Base-by-base conservation (phyloP, 129 eudicot genomes). In the Saposhnikovia divaricata region DNA sequence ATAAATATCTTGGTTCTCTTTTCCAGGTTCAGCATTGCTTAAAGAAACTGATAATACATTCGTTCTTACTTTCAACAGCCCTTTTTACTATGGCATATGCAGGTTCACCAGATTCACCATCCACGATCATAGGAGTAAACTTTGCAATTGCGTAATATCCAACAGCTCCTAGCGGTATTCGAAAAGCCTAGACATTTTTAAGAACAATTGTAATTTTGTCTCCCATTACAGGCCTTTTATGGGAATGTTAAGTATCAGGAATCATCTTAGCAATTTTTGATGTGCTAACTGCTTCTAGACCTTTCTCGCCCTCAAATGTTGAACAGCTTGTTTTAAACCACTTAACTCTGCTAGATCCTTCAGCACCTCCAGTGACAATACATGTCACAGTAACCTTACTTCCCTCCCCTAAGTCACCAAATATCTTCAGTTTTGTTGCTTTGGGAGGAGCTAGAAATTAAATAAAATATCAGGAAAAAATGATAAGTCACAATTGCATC, bases 71-170 rank as follows among this genome's bases (percentile, higher is more conserved):
- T 85, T 89, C 96, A 81, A 90, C 90, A 23, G 95, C 68, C 77
- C 69, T 88, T 61, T 86, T 95, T 76, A 97, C 89, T 63, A 95
- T 81, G 51, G 83, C 72, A 59, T 87, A 92, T 18, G 88, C 93
- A 70, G 96, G 91, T 85, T 92, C 90, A 81, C 99, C 99, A 80
- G 97, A 84, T 85, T 95, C 99, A 68, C 97, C 99, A 78, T 95
- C 96, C 38, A 91, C 86, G 70, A 95, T 89, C 95, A 95, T 92
- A 73, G 99, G 99, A 79, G 93, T 95, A 79, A 95, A 95, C 83
- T 90, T 95, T 74, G 99, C 95, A 81, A 92, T 89, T 75, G 92
- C 83, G 82, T 92, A 90, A 68, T 85, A 83, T 45, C 97, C 95
- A 84, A 95, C 97, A 78, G 97, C 99, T 78, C 97, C 99, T 81